phyloP scores from a whole-genome alignment of 441 rosid species.

The Eruca vesicaria region DNA sequence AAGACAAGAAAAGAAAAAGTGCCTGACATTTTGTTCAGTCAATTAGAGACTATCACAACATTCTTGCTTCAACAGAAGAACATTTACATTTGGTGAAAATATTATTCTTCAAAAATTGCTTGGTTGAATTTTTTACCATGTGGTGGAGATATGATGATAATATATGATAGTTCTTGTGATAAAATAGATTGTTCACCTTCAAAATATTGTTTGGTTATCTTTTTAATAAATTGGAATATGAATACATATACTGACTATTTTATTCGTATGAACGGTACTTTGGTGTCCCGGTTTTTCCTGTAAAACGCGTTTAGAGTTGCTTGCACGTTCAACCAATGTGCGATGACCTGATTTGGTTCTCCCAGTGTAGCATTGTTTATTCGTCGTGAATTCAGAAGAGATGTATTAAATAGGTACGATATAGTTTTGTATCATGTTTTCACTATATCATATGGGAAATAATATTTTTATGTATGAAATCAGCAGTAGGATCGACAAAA shows the following conservation, averaged over 20 bases:
- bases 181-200: no score
- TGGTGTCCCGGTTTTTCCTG: conserved; percentile 10
- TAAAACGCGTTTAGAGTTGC: conserved; percentile 22
- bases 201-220: background rate
- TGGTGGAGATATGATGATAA: no score
- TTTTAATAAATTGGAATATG: background rate
- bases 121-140: no score
- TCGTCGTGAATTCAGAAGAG: background rate
- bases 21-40: background rate
- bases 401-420: background rate
- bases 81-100: background rate
- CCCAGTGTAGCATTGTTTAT: background rate
- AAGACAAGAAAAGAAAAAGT: background rate
- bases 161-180: no score
- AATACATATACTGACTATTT: background rate
- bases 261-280: background rate
- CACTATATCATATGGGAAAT: no score
- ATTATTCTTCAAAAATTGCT: background rate
- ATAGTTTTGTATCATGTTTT: background rate
- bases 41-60: background rate
- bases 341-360: background rate
- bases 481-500: no score
- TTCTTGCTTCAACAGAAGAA: background rate
- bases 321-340: conserved; percentile 23
- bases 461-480: no score